These are phyloP conservation scores for Pythium periplocum DNA, from an alignment of 352 stramenopile genomes.

Conservation along the genomic window DNA sequence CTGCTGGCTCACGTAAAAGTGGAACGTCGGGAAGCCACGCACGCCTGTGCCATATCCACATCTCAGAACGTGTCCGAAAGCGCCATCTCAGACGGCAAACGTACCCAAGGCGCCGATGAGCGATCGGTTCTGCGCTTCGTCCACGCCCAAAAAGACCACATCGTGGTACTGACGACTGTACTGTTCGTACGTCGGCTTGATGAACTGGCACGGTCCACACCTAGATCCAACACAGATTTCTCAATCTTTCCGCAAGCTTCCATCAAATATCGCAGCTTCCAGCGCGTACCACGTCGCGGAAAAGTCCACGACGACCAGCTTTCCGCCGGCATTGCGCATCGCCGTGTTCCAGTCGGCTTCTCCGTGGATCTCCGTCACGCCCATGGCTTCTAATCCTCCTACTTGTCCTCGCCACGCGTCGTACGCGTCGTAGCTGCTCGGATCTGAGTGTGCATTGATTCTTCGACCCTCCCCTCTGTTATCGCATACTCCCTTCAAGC, in stretches of 20 bases:
- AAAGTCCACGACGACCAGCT: conserved; percentile 88
- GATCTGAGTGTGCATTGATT: no score
- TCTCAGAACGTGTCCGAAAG: no score
- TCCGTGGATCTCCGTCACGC: conserved; percentile 62
- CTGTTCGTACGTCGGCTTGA: conserved; percentile 82
- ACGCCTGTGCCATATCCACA: conserved; percentile 28
- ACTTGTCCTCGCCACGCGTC: not conserved
- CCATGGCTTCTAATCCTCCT: conserved; percentile 31
- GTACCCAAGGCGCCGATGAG: conserved; percentile 66
- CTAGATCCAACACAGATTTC: conserved; percentile 12
- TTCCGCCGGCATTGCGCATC: conserved; percentile 67
- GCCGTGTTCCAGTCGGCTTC: conserved; percentile 79
- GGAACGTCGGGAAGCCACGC: conserved; percentile 87
- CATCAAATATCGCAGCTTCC: not conserved
- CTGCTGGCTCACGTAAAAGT: conserved; percentile 86
- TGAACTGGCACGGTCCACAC: conserved; percentile 81
- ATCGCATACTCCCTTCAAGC: no score
- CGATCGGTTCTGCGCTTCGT: conserved; percentile 82
- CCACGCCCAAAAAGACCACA: conserved; percentile 85
- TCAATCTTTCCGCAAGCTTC: not conserved
- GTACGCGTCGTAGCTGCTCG: no score
- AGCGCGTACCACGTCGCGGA: conserved; percentile 69
- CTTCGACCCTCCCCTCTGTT: no score
- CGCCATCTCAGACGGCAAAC: not conserved
- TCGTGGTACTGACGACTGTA: conserved; percentile 77